Evolutionary conservation across 139 green algal species (phyloP).

Genomic region (Tetraselmis chui): DNA sequence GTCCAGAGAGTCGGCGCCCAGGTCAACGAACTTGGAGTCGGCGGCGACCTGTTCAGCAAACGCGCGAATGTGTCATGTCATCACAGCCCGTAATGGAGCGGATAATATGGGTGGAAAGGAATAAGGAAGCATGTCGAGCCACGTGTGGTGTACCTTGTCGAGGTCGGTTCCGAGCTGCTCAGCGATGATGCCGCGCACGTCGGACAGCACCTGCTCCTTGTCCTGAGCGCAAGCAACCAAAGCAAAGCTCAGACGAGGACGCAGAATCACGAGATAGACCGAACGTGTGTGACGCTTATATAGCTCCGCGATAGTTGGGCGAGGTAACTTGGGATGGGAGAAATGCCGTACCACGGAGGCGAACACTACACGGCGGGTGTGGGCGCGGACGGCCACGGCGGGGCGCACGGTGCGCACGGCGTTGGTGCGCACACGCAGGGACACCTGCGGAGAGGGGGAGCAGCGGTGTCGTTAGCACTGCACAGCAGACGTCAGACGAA

Average conservation of each 20-base stretch:
- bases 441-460: not conserved
- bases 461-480: no score
- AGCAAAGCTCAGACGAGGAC: no score
- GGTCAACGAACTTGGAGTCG: constrained; percentile 91
- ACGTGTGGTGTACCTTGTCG: constrained; percentile 55
- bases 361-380: not conserved
- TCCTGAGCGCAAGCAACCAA: no score
- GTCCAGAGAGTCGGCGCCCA: constrained; percentile 95
- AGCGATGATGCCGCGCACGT: constrained; percentile 87
- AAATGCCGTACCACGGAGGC: not conserved
- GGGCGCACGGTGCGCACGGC: not conserved
- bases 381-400: not conserved
- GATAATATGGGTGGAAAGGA: no score
- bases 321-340: no score
- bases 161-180: constrained; percentile 89
- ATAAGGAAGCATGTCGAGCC: no score
- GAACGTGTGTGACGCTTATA: no score
- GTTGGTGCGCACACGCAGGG: not conserved
- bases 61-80: no score
- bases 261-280: no score
- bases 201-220: constrained; percentile 71
- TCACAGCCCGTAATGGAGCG: no score
- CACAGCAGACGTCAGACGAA: no score
- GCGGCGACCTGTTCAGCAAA: constrained; percentile 73
- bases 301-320: no score